phyloP scores from a whole-genome alignment of 345 rosid species.

The Fremontodendron californicum region DNA sequence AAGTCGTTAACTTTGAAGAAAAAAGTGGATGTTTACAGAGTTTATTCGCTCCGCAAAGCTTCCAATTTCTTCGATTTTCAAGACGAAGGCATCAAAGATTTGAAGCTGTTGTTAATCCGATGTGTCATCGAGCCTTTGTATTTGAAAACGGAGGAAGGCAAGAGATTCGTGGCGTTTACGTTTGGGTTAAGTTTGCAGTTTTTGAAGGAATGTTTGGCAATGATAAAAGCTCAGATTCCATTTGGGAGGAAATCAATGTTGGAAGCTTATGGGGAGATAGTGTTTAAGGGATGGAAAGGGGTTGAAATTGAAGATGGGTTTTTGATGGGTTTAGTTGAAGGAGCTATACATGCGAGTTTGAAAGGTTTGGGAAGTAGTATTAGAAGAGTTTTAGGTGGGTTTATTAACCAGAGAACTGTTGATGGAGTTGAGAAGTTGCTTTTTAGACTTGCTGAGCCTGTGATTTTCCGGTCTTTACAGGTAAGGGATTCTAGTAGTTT shows the following conservation, averaged over 20 bases:
- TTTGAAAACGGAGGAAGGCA: constrained; percentile 80
- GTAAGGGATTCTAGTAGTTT: constrained; percentile 28
- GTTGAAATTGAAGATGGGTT: constrained; percentile 67
- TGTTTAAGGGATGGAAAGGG: constrained; percentile 81
- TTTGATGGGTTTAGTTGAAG: constrained; percentile 66
- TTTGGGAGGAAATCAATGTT: constrained; percentile 79
- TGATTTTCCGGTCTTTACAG: constrained; percentile 86
- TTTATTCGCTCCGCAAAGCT: constrained; percentile 68
- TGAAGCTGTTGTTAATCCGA: constrained; percentile 66
- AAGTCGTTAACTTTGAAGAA: constrained; percentile 73
- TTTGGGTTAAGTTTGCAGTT: constrained; percentile 75
- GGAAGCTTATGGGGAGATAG: constrained; percentile 82
- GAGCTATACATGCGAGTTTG: constrained; percentile 59
- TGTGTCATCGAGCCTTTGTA: constrained; percentile 76
- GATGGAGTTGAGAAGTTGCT: constrained; percentile 88
- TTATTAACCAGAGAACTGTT: constrained; percentile 61
- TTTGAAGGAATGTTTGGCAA: constrained; percentile 70
- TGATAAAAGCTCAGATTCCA: constrained; percentile 81
- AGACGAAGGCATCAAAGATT: constrained; percentile 82
- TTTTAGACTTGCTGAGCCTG: constrained; percentile 77
- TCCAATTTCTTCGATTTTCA: constrained; percentile 73
- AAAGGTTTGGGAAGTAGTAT: constrained; percentile 55
- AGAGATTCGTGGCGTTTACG: constrained; percentile 61
- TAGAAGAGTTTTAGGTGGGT: constrained; percentile 78
- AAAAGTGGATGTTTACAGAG: constrained; percentile 80